Evolutionary conservation across 2,329 filamentous ascomycete genomes (phyloP).

Genomic region (Scopulariopsis brevicaulis): DNA sequence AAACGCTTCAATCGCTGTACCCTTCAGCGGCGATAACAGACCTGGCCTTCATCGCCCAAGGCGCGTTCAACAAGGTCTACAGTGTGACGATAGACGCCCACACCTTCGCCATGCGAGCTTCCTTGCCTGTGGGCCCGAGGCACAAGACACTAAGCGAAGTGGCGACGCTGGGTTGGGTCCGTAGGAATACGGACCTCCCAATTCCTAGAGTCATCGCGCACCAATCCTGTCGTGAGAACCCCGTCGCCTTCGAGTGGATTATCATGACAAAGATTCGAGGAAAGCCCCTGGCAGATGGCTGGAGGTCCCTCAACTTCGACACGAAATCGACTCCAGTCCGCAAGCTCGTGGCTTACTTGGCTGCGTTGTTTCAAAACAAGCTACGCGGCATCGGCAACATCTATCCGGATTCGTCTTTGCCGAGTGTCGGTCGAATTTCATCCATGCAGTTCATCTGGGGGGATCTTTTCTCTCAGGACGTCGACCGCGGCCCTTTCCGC

Average conservation of each 20-base stretch:
- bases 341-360: slow-evolving; percentile 16
- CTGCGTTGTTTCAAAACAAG: slow-evolving; percentile 12
- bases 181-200: slow-evolving; percentile 16
- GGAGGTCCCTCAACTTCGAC: slow-evolving; percentile 16
- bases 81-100: slow-evolving; percentile 1
- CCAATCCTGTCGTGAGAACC: slow-evolving; percentile 17
- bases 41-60: slow-evolving; percentile 8
- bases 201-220: slow-evolving; percentile 20
- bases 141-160: slow-evolving; percentile 26
- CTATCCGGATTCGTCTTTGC: slow-evolving; percentile 9
- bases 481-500: slow-evolving; percentile 22
- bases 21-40: neutral
- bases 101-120: slow-evolving; percentile 18
- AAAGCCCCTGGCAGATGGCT: slow-evolving; percentile 9
- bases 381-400: too few relatives aligned
- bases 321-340: slow-evolving; percentile 19
- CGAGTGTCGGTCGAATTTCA: slow-evolving; percentile 11
- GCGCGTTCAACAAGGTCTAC: slow-evolving; percentile 15
- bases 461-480: slow-evolving; percentile 16
- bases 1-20: neutral
- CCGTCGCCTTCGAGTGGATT: slow-evolving; percentile 30
- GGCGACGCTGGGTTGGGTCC: slow-evolving; percentile 23
- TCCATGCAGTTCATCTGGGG: slow-evolving; percentile 20
- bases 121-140: slow-evolving; percentile 21
- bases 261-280: slow-evolving; percentile 20